These are phyloP conservation scores for Podospora didyma DNA, from an alignment of 495 filamentous ascomycete species.

Conservation along the genomic window DNA sequence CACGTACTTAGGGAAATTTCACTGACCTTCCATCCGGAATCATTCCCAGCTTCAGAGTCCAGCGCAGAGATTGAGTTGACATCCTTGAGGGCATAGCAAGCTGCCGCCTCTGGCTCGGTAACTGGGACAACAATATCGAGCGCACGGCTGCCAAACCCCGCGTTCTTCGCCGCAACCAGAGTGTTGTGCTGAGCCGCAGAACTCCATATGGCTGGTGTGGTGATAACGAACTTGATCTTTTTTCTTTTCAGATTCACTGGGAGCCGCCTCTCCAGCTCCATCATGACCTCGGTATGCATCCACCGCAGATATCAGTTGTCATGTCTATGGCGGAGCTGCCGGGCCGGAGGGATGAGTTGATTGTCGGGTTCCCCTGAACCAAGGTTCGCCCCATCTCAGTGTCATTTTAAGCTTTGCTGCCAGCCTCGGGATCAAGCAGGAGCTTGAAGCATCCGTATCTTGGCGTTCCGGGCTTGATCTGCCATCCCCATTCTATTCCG, in stretches of 20 bases:
- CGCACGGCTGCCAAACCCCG: background rate
- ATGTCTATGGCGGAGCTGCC: background rate
- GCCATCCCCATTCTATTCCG: background rate
- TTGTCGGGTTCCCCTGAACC: background rate
- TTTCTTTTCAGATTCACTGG: background rate
- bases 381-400: background rate
- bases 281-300: background rate
- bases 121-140: background rate
- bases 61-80: background rate
- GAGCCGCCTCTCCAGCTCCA: background rate
- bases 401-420: background rate
- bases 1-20: no score
- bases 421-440: background rate
- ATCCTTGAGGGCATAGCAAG: background rate
- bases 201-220: background rate
- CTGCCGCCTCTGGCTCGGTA: background rate
- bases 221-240: background rate
- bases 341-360: background rate
- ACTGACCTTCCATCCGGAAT: background rate
- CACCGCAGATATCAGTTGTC: background rate
- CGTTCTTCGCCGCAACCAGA: background rate
- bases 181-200: background rate
- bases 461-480: background rate
- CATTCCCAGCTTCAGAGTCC: background rate
- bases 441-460: background rate